These are phyloP conservation scores for Capsella bursapastoris DNA, from an alignment of 345 rosid genomes.

Conservation along the genomic window DNA sequence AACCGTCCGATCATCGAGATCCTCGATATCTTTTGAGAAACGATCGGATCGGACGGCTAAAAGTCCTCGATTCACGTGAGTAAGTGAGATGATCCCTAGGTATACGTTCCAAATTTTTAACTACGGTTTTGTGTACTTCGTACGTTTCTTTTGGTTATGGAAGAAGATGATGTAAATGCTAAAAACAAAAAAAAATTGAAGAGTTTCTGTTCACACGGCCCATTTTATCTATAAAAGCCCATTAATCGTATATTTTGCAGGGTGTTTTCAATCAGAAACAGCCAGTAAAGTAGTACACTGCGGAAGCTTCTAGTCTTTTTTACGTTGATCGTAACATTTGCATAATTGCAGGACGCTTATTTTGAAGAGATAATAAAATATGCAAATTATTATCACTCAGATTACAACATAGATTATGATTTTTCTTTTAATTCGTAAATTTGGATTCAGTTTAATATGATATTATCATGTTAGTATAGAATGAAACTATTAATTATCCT, in stretches of 20 bases:
- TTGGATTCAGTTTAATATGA: no score
- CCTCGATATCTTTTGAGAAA: constrained; percentile 60
- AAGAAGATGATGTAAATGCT: constrained; percentile 24
- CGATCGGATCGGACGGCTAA: constrained; percentile 27
- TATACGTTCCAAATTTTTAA: background rate
- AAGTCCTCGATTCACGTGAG: constrained; percentile 15
- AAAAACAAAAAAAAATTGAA: background rate
- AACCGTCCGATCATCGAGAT: constrained; percentile 70
- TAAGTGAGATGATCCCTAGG: constrained; percentile 27
- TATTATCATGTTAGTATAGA: no score
- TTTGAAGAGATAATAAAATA: background rate
- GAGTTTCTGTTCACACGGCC: constrained; percentile 28
- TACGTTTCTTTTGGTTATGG: constrained; percentile 16
- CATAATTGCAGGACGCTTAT: no score
- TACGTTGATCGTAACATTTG: no score
- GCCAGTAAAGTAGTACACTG: constrained; percentile 7
- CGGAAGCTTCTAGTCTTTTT: constrained; percentile 5
- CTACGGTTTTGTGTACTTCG: constrained; percentile 26
- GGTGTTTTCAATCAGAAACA: background rate
- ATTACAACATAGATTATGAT: no score
- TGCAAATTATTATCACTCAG: background rate
- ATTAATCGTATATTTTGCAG: background rate
- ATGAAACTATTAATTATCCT: no score
- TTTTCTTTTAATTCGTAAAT: no score
- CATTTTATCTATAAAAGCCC: constrained; percentile 21